A percentile compares a stretch with the other conserved stretches of the same genome.
These are phyloP conservation scores for Trypanosoma cruzi DNA, from an alignment of 208 protist genomes.

Conservation along the genomic window DNA sequence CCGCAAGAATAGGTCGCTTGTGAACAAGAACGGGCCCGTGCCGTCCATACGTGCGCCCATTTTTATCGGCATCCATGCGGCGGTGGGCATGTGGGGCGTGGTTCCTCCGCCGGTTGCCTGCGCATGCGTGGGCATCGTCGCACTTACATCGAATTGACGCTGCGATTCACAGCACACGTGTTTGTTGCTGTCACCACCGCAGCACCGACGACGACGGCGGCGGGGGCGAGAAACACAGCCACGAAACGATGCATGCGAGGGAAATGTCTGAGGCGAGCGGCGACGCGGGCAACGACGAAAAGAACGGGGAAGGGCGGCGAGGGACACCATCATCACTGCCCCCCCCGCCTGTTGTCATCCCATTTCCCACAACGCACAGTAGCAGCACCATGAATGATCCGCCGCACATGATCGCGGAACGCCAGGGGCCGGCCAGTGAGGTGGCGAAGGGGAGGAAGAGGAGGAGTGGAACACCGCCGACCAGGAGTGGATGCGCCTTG, in stretches of 20 bases:
- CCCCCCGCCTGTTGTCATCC: not conserved
- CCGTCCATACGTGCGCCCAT: too few relatives aligned
- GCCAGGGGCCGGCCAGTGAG: not conserved
- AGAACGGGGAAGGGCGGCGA: not conserved
- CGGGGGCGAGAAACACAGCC: too few relatives aligned
- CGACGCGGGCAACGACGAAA: not conserved
- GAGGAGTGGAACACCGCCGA: too few relatives aligned
- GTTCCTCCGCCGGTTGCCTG: too few relatives aligned
- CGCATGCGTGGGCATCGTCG: not conserved
- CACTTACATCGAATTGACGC: not conserved
- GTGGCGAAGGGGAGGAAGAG: not conserved
- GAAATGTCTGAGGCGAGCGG: not conserved
- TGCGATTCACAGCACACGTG: too few relatives aligned
- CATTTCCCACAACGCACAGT: not conserved
- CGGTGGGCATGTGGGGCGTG: too few relatives aligned
- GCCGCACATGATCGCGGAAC: conserved; percentile 9
- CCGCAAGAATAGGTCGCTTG: too few relatives aligned
- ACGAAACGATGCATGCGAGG: too few relatives aligned
- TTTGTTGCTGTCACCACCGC: too few relatives aligned
- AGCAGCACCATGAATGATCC: conserved; percentile 9
- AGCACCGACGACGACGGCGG: too few relatives aligned
- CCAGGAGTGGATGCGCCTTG: not conserved
- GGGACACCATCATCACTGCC: not conserved
- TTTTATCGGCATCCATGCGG: too few relatives aligned
- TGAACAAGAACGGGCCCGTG: too few relatives aligned